A percentile compares a stretch with the other conserved stretches of the same genome.
phyloP scores from a whole-genome alignment of 2,329 filamentous ascomycete genomes.

The Nemania sp. region DNA sequence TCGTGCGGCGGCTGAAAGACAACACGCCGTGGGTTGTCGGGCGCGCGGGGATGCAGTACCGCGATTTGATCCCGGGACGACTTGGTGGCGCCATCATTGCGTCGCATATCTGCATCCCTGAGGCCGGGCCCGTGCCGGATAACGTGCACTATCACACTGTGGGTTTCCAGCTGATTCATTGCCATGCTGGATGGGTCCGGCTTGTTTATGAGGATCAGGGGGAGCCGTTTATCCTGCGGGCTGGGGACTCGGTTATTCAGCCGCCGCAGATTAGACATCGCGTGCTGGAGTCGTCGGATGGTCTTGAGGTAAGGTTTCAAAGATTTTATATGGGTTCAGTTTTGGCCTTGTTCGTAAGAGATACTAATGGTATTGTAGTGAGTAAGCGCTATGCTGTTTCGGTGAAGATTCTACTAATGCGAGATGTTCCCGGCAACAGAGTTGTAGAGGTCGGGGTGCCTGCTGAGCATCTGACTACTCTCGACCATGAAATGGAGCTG shows the following conservation, averaged over 20 bases:
- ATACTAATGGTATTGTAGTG: background rate
- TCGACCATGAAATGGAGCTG: conserved; percentile 26
- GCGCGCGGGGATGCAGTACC: conserved; percentile 28
- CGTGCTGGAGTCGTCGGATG: conserved; percentile 24
- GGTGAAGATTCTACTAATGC: background rate
- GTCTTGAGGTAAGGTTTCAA: conserved; percentile 14
- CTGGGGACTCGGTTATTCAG: conserved; percentile 28
- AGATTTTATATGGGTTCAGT: background rate
- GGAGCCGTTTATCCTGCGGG: conserved; percentile 23
- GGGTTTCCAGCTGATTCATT: conserved; percentile 29
- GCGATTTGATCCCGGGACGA: conserved; percentile 25
- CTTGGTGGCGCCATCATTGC: conserved; percentile 28
- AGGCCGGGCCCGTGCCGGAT: conserved; percentile 25
- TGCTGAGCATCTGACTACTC: conserved; percentile 27
- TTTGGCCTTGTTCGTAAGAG: background rate
- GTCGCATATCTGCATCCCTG: conserved; percentile 26
- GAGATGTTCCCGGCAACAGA: background rate
- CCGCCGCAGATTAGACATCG: conserved; percentile 27
- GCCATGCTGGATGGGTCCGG: conserved; percentile 27
- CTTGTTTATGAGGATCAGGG: conserved; percentile 29
- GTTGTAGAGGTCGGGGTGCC: conserved; percentile 27
- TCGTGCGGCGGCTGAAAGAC: conserved; percentile 20
- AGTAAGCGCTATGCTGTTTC: background rate
- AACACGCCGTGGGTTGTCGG: conserved; percentile 27
- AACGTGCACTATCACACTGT: conserved; percentile 25